These are phyloP conservation scores for Xylariaceae sp. DNA, from an alignment of 2,329 filamentous ascomycete genomes.

Conservation along the genomic window DNA sequence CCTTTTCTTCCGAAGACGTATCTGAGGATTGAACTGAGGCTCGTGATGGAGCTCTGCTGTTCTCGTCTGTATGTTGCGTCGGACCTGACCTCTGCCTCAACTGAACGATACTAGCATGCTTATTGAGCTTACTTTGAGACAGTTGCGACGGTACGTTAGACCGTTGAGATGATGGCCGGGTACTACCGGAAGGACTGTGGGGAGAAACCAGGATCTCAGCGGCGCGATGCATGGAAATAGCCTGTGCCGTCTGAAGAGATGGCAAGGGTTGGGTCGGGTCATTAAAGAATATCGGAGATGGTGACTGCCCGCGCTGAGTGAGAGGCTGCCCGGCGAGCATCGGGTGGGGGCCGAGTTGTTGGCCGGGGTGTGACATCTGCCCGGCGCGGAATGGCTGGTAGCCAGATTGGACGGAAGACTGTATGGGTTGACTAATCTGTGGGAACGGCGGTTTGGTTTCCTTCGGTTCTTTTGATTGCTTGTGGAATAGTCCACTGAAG, in stretches of 20 bases:
- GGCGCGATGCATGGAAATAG: constrained; percentile 23
- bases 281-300: constrained; percentile 10
- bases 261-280: constrained; percentile 12
- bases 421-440: constrained; percentile 19
- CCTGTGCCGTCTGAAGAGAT: constrained; percentile 21
- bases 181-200: constrained; percentile 8
- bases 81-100: constrained; percentile 8
- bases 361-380: constrained; percentile 24
- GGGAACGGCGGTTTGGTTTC: constrained; percentile 23
- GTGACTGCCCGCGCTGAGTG: constrained; percentile 17
- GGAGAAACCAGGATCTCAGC: constrained; percentile 27
- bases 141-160: constrained; percentile 20
- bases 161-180: constrained; percentile 11
- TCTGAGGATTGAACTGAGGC: constrained; percentile 18
- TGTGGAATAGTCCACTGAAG: constrained; percentile 27
- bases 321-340: constrained; percentile 24
- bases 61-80: constrained; percentile 2
- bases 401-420: constrained; percentile 20
- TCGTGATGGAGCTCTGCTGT: neutral
- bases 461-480: constrained; percentile 24
- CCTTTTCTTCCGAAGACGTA: constrained; percentile 21
- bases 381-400: constrained; percentile 21
- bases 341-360: constrained; percentile 25
- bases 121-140: constrained; percentile 17
- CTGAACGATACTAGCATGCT: constrained; percentile 10